Evolutionary conservation across 495 filamentous ascomycete genomes (phyloP), one percentile per base, ranked within the genome.

Genomic region (Neurospora terricola): DNA sequence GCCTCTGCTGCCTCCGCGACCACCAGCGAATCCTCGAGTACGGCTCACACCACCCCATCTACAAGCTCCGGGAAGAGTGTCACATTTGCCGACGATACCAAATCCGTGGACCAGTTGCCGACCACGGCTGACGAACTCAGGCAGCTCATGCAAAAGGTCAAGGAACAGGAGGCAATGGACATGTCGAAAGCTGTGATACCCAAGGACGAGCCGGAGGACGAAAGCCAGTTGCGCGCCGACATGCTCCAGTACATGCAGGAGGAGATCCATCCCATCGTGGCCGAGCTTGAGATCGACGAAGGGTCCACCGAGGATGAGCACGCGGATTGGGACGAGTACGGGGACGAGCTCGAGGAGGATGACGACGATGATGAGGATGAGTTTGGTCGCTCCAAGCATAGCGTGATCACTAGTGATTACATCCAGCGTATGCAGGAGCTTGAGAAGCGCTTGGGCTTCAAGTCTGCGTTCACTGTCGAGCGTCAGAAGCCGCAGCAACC

Each of bases 161-260:
- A 81, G 48, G 82, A 85, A 34, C 80, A 83, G 59, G 80, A 86
- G 62, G 78, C 69, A 8, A 82, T 83, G 70, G 72, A 74, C 30
- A 78, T 84, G 76, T 81, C 84, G 9, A 78, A 82, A 27, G 83
- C 84, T 2, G 78, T 86, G 14, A 81, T 86, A 16, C 86, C 85
- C 8, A 81, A 88, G 0, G 85, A 92, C 71, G 96, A 99, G 76
- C 88, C 92, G 0, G 80, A 85, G 4, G 94, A 97, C 74, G 94
- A 97, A 78, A 90, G 92, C 11, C 84, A 84, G n/a, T 81, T 97
- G 3, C 92, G 96, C 12, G 88, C 91, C 71, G 89, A 98, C 75
- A 98, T 99, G 96, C 82, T 98, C n/a, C 85, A 92, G 73, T 98
- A 98, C 77, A 90, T 90, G 68, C 88, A 96, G 80, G 84, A 81